These are phyloP conservation scores for Lasiodiplodia sp. DNA, from an alignment of 2,329 filamentous ascomycete genomes.

Conservation along the genomic window DNA sequence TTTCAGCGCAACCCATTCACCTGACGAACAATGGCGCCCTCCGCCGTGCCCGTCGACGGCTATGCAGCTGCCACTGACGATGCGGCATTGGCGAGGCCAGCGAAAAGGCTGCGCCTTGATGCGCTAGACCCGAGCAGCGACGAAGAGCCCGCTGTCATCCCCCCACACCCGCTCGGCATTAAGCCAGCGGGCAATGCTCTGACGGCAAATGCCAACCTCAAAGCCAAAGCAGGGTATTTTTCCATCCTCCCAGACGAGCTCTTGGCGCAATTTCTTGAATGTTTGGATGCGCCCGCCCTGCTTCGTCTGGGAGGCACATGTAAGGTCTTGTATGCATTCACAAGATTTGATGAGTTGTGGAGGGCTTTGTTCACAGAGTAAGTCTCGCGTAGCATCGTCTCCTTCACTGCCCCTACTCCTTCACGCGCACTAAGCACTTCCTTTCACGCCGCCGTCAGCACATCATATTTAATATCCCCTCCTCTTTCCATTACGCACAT, in stretches of 20 bases:
- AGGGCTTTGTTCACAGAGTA: constrained; percentile 84
- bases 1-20: constrained; percentile 9
- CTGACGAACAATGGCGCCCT: constrained; percentile 29
- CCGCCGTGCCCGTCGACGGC: constrained; percentile 30
- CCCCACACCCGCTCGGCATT: constrained; percentile 80
- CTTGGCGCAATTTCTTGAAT: constrained; percentile 77
- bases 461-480: neutral
- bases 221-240: constrained; percentile 70
- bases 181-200: constrained; percentile 88
- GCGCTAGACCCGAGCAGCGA: constrained; percentile 2
- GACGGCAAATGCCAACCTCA: constrained; percentile 70
- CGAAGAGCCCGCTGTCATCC: constrained; percentile 65
- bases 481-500: neutral
- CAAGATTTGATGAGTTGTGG: constrained; percentile 86
- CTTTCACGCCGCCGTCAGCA: constrained; percentile 1
- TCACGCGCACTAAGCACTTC: neutral
- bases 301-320: constrained; percentile 77
- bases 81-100: constrained; percentile 22
- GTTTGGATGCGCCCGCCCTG: constrained; percentile 69
- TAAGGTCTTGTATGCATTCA: constrained; percentile 86
- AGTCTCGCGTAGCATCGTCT: constrained; percentile 28
- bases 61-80: constrained; percentile 20
- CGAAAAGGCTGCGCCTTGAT: constrained; percentile 28
- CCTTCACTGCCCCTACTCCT: constrained; percentile 29
- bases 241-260: constrained; percentile 80